Evolutionary conservation across 2,329 filamentous ascomycete genomes (phyloP).

Genomic region (Xylaria sp.): DNA sequence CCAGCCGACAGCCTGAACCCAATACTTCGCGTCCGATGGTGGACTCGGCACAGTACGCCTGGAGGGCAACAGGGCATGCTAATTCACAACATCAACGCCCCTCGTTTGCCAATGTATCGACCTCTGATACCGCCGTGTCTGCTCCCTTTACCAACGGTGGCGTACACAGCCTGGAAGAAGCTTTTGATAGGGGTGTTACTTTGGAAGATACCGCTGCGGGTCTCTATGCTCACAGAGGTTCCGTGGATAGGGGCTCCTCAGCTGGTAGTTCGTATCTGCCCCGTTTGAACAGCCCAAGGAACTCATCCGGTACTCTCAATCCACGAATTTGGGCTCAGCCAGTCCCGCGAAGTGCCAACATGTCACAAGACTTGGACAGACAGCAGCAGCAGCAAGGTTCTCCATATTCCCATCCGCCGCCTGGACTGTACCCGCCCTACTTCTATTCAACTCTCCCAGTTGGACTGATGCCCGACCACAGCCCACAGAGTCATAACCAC

Average conservation of each 20-base stretch:
- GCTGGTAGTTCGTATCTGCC: slow-evolving; percentile 48
- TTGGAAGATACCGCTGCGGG: slow-evolving; percentile 49
- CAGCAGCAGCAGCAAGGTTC: slow-evolving; percentile 51
- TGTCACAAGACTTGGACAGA: slow-evolving; percentile 53
- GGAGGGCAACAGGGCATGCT: slow-evolving; percentile 34
- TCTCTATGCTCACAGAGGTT: slow-evolving; percentile 50
- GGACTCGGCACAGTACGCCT: slow-evolving; percentile 37
- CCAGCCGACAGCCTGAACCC: slow-evolving; percentile 40
- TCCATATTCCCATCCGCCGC: slow-evolving; percentile 48
- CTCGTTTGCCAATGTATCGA: slow-evolving; percentile 39
- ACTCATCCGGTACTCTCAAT: slow-evolving; percentile 46
- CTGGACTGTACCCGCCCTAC: slow-evolving; percentile 50
- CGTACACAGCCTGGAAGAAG: slow-evolving; percentile 52
- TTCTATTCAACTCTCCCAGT: slow-evolving; percentile 54
- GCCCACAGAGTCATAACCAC: slow-evolving; percentile 50
- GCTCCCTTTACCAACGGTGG: slow-evolving; percentile 47
- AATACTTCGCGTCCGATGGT: slow-evolving; percentile 14
- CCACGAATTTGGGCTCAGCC: slow-evolving; percentile 53
- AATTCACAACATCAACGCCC: slow-evolving; percentile 40
- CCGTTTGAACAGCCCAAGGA: slow-evolving; percentile 48
- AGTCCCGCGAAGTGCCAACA: slow-evolving; percentile 50
- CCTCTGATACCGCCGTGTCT: slow-evolving; percentile 32
- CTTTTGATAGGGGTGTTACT: slow-evolving; percentile 50
- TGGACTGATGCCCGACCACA: slow-evolving; percentile 51
- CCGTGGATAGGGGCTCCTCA: slow-evolving; percentile 54